A percentile compares a stretch with the other conserved stretches of the same genome.
Evolutionary conservation across 768 basidiomycete genomes (phyloP).

Genomic region (Pleurotus pulmonarius): DNA sequence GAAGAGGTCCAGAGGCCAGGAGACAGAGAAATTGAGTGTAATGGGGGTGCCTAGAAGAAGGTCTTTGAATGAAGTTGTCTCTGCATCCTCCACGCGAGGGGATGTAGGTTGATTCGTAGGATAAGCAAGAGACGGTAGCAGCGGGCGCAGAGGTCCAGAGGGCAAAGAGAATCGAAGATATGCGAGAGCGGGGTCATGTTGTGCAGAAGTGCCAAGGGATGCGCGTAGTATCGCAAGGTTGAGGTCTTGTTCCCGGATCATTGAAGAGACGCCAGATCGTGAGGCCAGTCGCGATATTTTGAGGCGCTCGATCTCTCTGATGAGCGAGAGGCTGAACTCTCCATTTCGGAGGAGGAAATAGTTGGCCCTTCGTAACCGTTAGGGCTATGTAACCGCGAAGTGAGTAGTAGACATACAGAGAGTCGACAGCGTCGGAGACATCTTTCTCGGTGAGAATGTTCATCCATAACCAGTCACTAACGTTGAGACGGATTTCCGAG

Average conservation of each 20-base stretch:
- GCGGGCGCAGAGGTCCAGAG: conserved; percentile 75
- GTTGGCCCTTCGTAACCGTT: conserved; percentile 51
- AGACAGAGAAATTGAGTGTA: conserved; percentile 61
- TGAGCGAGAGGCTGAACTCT: conserved; percentile 80
- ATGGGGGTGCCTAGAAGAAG: conserved; percentile 79
- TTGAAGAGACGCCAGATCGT: conserved; percentile 58
- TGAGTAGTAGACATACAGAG: conserved; percentile 53
- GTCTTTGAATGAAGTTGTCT: conserved; percentile 59
- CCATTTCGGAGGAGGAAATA: conserved; percentile 89
- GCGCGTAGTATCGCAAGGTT: conserved; percentile 84
- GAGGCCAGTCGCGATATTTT: conserved; percentile 74
- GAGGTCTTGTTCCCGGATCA: conserved; percentile 90
- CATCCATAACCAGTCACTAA: conserved; percentile 93
- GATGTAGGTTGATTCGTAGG: conserved; percentile 29
- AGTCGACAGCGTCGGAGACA: conserved; percentile 80
- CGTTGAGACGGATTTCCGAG: conserved; percentile 68
- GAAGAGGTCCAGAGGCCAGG: conserved; percentile 91
- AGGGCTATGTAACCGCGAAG: neutral
- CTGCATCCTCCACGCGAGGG: conserved; percentile 21
- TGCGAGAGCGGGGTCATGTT: conserved; percentile 76
- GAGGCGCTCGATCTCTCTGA: conserved; percentile 82
- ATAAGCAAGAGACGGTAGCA: conserved; percentile 66
- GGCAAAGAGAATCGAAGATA: conserved; percentile 75
- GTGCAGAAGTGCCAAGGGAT: conserved; percentile 83
- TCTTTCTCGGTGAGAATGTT: conserved; percentile 83